These are phyloP conservation scores for Ganoderma resinaceum DNA, from an alignment of 1,284 basidiomycete genomes.

Conservation along the genomic window DNA sequence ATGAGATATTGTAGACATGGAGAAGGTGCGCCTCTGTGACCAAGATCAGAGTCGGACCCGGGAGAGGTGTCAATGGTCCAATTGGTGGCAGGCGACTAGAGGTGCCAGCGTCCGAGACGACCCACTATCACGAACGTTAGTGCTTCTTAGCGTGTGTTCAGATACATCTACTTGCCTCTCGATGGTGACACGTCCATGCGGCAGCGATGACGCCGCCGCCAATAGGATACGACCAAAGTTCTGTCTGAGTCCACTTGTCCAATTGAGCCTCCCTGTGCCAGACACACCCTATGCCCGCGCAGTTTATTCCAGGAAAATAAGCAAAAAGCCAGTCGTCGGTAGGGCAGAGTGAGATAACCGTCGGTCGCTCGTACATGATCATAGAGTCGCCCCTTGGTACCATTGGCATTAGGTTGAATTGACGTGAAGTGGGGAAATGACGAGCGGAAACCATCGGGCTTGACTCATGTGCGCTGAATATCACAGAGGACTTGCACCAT, in stretches of 20 bases:
- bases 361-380: constrained; percentile 64
- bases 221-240: constrained; percentile 59
- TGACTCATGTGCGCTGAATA: constrained; percentile 70
- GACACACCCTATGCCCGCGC: constrained; percentile 66
- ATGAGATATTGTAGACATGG: constrained; percentile 36
- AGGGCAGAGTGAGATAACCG: constrained; percentile 64
- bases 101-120: constrained; percentile 36
- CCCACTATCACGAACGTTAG: constrained; percentile 37
- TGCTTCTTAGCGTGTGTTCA: too few relatives aligned
- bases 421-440: constrained; percentile 71
- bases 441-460: constrained; percentile 66
- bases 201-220: constrained; percentile 66
- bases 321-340: constrained; percentile 73
- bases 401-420: constrained; percentile 56
- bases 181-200: constrained; percentile 63
- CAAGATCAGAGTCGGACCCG: constrained; percentile 38
- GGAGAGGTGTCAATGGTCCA: constrained; percentile 36
- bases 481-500: constrained; percentile 72
- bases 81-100: constrained; percentile 41
- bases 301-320: constrained; percentile 67
- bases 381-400: constrained; percentile 51
- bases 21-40: constrained; percentile 42
- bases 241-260: constrained; percentile 67
- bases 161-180: constrained; percentile 56
- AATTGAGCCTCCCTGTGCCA: constrained; percentile 65